Percentiles rank a stretch among this genome's conserved stretches.
These are phyloP conservation scores for Pythium aquatile DNA, from an alignment of 352 stramenopile species.

Conservation along the genomic window DNA sequence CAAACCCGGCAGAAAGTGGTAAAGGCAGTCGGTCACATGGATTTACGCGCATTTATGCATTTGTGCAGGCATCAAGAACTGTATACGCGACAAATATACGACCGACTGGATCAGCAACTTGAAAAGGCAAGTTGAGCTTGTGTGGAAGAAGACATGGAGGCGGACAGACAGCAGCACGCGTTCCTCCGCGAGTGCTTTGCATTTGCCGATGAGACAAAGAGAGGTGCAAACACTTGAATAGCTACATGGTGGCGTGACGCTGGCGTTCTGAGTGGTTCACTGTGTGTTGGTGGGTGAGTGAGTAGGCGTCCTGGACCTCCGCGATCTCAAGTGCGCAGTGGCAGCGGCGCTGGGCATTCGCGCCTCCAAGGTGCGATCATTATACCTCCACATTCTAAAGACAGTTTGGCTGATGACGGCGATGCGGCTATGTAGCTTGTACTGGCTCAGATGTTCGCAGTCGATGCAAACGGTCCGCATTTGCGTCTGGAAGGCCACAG, in stretches of 20 bases:
- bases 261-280: neutral
- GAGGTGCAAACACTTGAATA: neutral
- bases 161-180: conserved; percentile 11
- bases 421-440: conserved; percentile 35
- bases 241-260: neutral
- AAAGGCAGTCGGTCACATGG: conserved; percentile 4
- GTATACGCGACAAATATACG: conserved; percentile 11
- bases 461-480: neutral
- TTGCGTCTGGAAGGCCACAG: neutral
- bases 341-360: conserved; percentile 59
- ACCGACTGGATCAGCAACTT: neutral
- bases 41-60: conserved; percentile 4
- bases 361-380: conserved; percentile 45
- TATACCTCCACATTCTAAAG: neutral
- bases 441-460: conserved; percentile 56
- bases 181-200: conserved; percentile 49
- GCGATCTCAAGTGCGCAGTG: conserved; percentile 71
- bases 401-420: neutral
- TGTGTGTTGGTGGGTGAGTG: neutral
- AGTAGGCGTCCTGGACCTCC: conserved; percentile 37
- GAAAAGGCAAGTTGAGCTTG: neutral
- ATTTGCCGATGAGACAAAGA: conserved; percentile 34
- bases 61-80: neutral
- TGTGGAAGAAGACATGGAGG: neutral
- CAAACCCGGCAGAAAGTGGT: neutral